Evolutionary conservation across 768 basidiomycete species (phyloP).

Genomic region (Jaapia argillacea): DNA sequence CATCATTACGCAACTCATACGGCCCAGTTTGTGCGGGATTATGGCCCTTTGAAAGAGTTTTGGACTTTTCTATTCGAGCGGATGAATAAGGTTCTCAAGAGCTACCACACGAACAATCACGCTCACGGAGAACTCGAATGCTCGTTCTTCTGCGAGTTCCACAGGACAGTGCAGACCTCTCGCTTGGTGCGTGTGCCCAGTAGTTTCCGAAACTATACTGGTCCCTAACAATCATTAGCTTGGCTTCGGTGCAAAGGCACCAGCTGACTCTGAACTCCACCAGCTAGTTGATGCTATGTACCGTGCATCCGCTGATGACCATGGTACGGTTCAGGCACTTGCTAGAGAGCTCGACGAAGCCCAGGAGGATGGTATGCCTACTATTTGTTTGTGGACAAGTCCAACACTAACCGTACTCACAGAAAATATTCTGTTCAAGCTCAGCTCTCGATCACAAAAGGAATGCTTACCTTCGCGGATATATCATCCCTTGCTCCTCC

Average conservation of each 20-base stretch:
- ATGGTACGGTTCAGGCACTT: conserved; percentile 13
- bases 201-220: too few relatives aligned
- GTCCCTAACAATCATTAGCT: too few relatives aligned
- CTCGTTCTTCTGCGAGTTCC: conserved; percentile 18
- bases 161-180: conserved; percentile 9
- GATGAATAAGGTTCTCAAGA: conserved; percentile 26
- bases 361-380: conserved; percentile 6
- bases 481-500: not conserved
- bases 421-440: not conserved
- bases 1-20: conserved; percentile 27
- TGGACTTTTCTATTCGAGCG: conserved; percentile 28
- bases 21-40: conserved; percentile 15
- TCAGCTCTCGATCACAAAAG: not conserved
- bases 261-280: conserved; percentile 1
- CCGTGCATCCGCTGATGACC: conserved; percentile 13
- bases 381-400: not conserved
- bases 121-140: conserved; percentile 20
- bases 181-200: not conserved
- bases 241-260: not conserved
- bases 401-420: not conserved
- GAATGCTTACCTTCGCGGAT: not conserved
- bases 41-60: conserved; percentile 25
- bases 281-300: conserved; percentile 12
- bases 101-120: conserved; percentile 24
- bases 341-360: conserved; percentile 14